A percentile compares a stretch with the other conserved stretches of the same genome.
These are phyloP conservation scores for Penicillium goetzii DNA, from an alignment of 495 filamentous ascomycete species.

Conservation along the genomic window DNA sequence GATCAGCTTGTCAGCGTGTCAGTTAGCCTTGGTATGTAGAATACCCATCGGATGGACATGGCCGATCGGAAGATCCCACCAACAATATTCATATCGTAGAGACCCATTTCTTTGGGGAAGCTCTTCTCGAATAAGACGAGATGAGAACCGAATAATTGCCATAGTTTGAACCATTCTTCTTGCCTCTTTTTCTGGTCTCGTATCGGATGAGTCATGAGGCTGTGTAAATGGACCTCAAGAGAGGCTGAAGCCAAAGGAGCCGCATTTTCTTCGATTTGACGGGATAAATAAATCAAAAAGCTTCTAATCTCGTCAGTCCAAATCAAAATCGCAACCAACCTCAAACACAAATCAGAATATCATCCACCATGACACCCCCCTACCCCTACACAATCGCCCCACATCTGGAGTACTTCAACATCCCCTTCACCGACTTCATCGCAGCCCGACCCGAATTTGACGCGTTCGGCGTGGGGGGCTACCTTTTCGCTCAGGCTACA, in stretches of 20 bases:
- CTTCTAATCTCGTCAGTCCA: not conserved
- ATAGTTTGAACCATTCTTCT: not conserved
- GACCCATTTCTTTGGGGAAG: not conserved
- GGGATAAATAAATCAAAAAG: not conserved
- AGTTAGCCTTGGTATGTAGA: not conserved
- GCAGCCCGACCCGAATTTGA: conserved; percentile 39
- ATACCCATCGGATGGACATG: not conserved
- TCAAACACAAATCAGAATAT: not conserved
- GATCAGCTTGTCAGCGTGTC: not conserved
- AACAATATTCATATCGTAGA: not conserved
- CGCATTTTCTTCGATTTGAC: not conserved
- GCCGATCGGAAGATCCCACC: conserved; percentile 9
- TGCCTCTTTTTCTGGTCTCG: not conserved
- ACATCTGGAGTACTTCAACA: conserved; percentile 42
- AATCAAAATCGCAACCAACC: not conserved
- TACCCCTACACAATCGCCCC: conserved; percentile 43
- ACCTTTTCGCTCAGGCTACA: conserved; percentile 43
- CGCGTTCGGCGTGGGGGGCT: conserved; percentile 42
- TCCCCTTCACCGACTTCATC: conserved; percentile 41
- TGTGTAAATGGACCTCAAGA: not conserved
- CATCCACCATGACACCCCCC: conserved; percentile 18
- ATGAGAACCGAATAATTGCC: not conserved
- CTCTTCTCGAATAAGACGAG: too few relatives aligned
- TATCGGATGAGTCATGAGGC: conserved; percentile 1
- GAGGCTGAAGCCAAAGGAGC: not conserved